These are phyloP conservation scores for Yarrowia bubula DNA, from an alignment of 805 yeast species.

Conservation along the genomic window DNA sequence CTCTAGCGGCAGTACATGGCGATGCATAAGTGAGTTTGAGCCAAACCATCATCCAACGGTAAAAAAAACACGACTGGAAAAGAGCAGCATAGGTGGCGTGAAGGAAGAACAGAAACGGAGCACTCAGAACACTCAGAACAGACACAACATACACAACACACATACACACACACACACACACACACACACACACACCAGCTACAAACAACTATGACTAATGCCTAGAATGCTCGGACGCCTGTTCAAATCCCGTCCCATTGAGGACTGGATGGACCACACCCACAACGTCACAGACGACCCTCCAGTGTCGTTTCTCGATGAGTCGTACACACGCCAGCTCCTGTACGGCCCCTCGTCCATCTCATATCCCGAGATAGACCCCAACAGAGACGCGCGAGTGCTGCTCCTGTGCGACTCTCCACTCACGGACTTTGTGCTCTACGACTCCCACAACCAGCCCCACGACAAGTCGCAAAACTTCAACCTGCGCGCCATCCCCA, in stretches of 20 bases:
- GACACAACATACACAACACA: neutral
- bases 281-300: slow-evolving; percentile 14
- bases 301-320: slow-evolving; percentile 33
- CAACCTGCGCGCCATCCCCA: slow-evolving; percentile 14
- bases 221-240: slow-evolving; percentile 28
- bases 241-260: slow-evolving; percentile 26
- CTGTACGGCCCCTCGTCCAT: slow-evolving; percentile 32
- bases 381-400: slow-evolving; percentile 31
- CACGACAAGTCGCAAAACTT: slow-evolving; percentile 5
- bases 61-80: neutral
- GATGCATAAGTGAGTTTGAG: neutral
- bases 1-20: slow-evolving; percentile 24
- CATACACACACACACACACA: neutral
- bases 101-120: neutral
- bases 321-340: slow-evolving; percentile 32
- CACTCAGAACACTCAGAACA: neutral
- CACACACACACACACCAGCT: neutral
- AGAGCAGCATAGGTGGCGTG: neutral
- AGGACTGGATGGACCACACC: slow-evolving; percentile 28
- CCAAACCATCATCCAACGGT: neutral
- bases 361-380: slow-evolving; percentile 28
- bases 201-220: slow-evolving; percentile 13
- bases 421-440: slow-evolving; percentile 6
- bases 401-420: slow-evolving; percentile 30
- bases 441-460: slow-evolving; percentile 26